Evolutionary conservation across 108 stramenopile species (phyloP).

Genomic region (Cylindrotheca closterium): DNA sequence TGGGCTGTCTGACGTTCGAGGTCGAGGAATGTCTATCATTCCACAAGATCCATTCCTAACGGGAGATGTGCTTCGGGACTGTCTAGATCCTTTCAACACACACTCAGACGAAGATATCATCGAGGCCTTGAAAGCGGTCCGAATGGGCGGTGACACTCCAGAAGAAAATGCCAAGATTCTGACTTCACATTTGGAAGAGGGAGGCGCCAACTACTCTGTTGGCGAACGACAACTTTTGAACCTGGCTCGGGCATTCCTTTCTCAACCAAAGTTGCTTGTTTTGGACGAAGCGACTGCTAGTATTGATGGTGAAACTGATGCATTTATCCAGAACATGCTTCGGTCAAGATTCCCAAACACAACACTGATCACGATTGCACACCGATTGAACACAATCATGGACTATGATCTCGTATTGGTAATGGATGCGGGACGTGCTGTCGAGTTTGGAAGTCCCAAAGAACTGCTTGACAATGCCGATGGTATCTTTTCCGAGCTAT

Average conservation of each 20-base stretch:
- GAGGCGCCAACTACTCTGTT: conserved; percentile 84
- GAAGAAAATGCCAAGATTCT: conserved; percentile 12
- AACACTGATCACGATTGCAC: conserved; percentile 93
- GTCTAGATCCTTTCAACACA: conserved; percentile 88
- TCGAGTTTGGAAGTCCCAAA: conserved; percentile 82
- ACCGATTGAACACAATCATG: conserved; percentile 92
- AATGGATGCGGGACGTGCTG: conserved; percentile 83
- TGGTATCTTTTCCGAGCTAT: conserved; percentile 79
- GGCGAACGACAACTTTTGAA: conserved; percentile 92
- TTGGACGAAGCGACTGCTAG: conserved; percentile 81
- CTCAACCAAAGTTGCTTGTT: conserved; percentile 66
- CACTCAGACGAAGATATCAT: conserved; percentile 66
- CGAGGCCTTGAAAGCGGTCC: conserved; percentile 73
- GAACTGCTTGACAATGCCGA: conserved; percentile 58
- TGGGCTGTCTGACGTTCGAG: conserved; percentile 78
- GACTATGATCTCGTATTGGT: conserved; percentile 92
- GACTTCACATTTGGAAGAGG: conserved; percentile 71
- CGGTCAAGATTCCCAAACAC: conserved; percentile 77
- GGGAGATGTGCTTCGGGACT: conserved; percentile 87
- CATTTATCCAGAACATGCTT: conserved; percentile 86
- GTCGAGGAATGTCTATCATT: conserved; percentile 84
- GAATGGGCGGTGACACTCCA: conserved; percentile 13
- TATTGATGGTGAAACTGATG: conserved; percentile 81
- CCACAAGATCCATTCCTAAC: conserved; percentile 96
- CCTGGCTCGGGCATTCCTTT: conserved; percentile 85